Percentiles rank a stretch among this genome's conserved stretches.
These are phyloP conservation scores for Coemansia sp. DNA, from an alignment of 192 early-diverging fungal genomes.

Conservation along the genomic window DNA sequence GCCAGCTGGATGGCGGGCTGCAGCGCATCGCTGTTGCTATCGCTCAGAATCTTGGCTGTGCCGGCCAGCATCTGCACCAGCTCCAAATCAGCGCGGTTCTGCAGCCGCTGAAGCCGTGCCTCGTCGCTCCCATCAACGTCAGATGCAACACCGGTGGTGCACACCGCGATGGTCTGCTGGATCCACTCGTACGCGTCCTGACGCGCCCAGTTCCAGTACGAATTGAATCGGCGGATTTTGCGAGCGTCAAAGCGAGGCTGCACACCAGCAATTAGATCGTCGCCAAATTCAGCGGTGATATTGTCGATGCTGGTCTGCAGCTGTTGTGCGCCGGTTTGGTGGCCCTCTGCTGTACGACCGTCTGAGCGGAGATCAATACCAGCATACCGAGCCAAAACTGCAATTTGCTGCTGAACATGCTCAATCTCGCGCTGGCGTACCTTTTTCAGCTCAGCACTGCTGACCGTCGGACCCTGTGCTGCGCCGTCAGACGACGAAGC, in stretches of 20 bases:
- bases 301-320: slow-evolving; percentile 76
- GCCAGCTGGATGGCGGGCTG: slow-evolving; percentile 54
- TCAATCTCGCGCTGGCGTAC: slow-evolving; percentile 70
- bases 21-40: slow-evolving; percentile 65
- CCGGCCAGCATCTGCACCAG: slow-evolving; percentile 80
- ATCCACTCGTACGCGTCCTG: too few species aligned
- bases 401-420: slow-evolving; percentile 79
- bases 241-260: slow-evolving; percentile 70
- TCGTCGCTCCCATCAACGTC: slow-evolving; percentile 64
- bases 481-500: not conserved
- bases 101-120: slow-evolving; percentile 49
- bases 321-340: slow-evolving; percentile 57
- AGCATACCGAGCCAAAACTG: slow-evolving; percentile 80
- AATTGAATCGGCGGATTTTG: slow-evolving; percentile 74
- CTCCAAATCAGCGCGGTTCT: slow-evolving; percentile 75
- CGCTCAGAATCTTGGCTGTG: slow-evolving; percentile 56
- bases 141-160: slow-evolving; percentile 66
- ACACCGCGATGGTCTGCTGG: slow-evolving; percentile 71
- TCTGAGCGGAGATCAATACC: slow-evolving; percentile 72
- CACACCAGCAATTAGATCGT: slow-evolving; percentile 72
- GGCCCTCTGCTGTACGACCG: slow-evolving; percentile 61
- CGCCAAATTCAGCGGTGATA: slow-evolving; percentile 82
- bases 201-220: too few species aligned
- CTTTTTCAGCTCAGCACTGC: slow-evolving; percentile 85
- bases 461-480: slow-evolving; percentile 64